Base-by-base conservation (phyloP, 2,329 filamentous ascomycete genomes). In the Hypomyces perniciosus region DNA sequence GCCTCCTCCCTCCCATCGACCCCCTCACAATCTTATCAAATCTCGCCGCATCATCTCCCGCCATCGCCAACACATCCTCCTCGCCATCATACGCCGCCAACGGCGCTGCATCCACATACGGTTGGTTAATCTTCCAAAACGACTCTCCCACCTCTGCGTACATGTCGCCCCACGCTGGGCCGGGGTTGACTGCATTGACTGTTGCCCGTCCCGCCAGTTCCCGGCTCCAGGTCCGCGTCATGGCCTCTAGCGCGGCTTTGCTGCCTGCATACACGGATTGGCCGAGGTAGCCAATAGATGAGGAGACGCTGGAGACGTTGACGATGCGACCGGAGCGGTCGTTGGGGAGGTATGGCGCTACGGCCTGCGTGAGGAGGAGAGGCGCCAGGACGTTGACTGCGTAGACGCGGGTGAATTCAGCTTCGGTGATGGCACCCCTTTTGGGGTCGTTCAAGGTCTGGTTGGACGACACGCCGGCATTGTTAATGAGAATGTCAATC, bases 401-500 rank as follows among this genome's bases (percentile, higher is more conserved):
- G 72, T 89, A 95, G 51, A 86, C 83, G 59, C 77, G 72, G 40
- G 83, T 76, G 70, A 91, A 95, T 61, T 90, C 79, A 9, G 76
- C 75, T 5, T 75, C 63, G 4, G 77, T 79, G 55, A 89, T 79
- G 31, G 68, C 71, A 13, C 67, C 67, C 50, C 74, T 67, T 26
- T 81, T 66, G 6, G 65, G 52, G 29, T 86, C 79, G 46, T 80
- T 77, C 27, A 87, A 70, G 28, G 72, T 65, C 59, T 84, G 79
- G 69, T 93, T 92, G 37, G 79, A 71, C 31, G 80, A 73, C 6
- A 84, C 72, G 48, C 88, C 90, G 30, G 90, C 90, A 67, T 95
- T 95, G 78, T 95, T 95, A 73, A 95, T 74, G 48, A 95, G 73
- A 54, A 95, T 88, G 69, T 95, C 88, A 62, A 95, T 78, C 61